Conservation (phyloP, 352 stramenopile genomes). For the Pelagophyceae sp. region DNA sequence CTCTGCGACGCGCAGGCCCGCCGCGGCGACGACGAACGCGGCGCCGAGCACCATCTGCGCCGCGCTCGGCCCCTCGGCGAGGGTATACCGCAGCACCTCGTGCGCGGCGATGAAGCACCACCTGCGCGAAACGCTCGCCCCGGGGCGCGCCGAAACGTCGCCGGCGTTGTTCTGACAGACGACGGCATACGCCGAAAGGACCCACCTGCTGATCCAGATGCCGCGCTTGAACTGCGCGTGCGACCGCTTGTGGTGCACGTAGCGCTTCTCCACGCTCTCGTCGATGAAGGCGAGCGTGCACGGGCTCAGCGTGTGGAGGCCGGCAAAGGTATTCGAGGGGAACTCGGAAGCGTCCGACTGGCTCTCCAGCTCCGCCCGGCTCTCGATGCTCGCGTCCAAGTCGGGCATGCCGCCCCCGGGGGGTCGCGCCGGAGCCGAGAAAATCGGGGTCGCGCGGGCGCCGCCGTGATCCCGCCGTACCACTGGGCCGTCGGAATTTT, state of each 20-base stretch:
- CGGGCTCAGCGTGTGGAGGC: not conserved
- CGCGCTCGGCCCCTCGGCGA: not conserved
- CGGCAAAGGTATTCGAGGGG: no score
- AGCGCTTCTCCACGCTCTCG: not conserved
- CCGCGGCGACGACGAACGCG: not conserved
- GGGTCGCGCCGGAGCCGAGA: no score
- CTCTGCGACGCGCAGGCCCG: not conserved
- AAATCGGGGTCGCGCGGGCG: no score
- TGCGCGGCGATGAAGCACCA: not conserved
- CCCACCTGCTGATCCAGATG: not conserved
- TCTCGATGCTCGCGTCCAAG: no score
- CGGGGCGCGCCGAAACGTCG: no score
- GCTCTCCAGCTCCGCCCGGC: no score
- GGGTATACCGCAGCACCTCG: not conserved
- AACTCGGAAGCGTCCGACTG: no score
- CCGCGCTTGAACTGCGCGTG: not conserved
- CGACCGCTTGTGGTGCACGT: not conserved
- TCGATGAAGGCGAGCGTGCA: not conserved
- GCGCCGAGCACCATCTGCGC: not conserved
- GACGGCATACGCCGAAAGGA: not conserved
- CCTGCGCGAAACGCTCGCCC: not conserved
- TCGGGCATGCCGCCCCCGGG: no score
- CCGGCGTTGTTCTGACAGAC: not conserved
- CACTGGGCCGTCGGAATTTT: no score
- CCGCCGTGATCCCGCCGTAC: no score